Percentiles rank a stretch among this genome's conserved stretches.
These are phyloP conservation scores for Candida succiphila DNA, from an alignment of 805 yeast species.

Conservation along the genomic window DNA sequence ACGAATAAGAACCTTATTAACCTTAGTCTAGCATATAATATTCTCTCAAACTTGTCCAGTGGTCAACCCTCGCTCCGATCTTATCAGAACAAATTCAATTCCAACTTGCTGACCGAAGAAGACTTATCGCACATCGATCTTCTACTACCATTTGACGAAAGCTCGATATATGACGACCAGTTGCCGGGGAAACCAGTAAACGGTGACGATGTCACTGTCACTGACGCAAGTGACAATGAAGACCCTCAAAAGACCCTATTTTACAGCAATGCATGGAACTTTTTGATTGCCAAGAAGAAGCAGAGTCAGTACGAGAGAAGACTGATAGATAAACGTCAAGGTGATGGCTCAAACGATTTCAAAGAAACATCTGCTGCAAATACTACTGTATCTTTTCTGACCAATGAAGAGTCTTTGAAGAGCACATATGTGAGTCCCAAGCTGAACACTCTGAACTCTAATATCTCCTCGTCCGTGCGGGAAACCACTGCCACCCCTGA, in stretches of 20 bases:
- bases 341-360: not conserved
- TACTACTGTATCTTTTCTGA: too few relatives aligned
- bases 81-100: slow-evolving; percentile 19
- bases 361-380: too few relatives aligned
- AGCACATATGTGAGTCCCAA: not conserved
- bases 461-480: not conserved
- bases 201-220: too few relatives aligned
- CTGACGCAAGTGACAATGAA: not conserved
- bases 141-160: slow-evolving; percentile 23
- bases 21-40: slow-evolving; percentile 15
- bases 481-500: not conserved
- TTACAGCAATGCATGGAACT: slow-evolving; percentile 39
- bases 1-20: slow-evolving; percentile 16
- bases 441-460: too few relatives aligned
- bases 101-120: slow-evolving; percentile 23
- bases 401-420: not conserved
- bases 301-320: slow-evolving; percentile 43
- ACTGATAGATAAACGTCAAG: slow-evolving; percentile 20
- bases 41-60: slow-evolving; percentile 17
- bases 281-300: slow-evolving; percentile 33
- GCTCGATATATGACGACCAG: not conserved
- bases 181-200: too few relatives aligned
- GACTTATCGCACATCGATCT: slow-evolving; percentile 23
- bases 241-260: not conserved
- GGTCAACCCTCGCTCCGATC: slow-evolving; percentile 10